Evolutionary conservation across 208 protist species (phyloP).

Genomic region (Crithidia expoeki): DNA sequence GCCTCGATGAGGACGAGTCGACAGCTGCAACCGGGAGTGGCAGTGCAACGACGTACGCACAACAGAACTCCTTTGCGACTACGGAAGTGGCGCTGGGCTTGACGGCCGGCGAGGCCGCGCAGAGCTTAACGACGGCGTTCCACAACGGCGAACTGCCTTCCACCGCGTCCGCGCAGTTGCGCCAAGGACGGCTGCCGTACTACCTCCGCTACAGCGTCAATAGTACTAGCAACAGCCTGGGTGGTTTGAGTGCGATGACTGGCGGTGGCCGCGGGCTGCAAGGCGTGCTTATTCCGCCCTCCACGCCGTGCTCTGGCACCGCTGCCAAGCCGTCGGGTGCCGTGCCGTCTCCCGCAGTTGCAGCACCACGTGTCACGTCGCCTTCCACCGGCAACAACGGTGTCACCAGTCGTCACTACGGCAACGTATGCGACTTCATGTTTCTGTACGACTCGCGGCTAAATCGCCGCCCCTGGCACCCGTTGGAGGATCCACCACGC

Average conservation of each 20-base stretch:
- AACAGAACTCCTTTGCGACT: background rate
- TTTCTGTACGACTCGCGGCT: constrained; percentile 27
- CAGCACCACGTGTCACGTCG: background rate
- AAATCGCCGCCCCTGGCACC: constrained; percentile 30
- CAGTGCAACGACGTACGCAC: background rate
- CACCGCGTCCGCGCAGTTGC: background rate
- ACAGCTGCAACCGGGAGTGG: background rate
- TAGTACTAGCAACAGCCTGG: background rate
- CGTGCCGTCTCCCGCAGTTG: background rate
- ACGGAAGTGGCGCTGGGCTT: background rate
- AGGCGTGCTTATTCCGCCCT: constrained; percentile 21
- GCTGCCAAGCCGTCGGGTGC: background rate
- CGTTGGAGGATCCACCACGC: constrained; percentile 23
- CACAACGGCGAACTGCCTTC: background rate
- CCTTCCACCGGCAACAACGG: background rate
- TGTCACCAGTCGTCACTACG: constrained; percentile 14
- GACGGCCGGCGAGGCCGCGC: background rate
- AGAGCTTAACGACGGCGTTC: background rate
- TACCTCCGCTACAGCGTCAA: constrained; percentile 40
- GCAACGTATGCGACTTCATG: constrained; percentile 27
- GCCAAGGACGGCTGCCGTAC: constrained; percentile 45
- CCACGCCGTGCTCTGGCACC: background rate
- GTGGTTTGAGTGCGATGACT: background rate
- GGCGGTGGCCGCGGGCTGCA: background rate
- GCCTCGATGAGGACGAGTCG: constrained; percentile 16